Conservation (phyloP, 345 rosid species). For the Euclidium syriacum region DNA sequence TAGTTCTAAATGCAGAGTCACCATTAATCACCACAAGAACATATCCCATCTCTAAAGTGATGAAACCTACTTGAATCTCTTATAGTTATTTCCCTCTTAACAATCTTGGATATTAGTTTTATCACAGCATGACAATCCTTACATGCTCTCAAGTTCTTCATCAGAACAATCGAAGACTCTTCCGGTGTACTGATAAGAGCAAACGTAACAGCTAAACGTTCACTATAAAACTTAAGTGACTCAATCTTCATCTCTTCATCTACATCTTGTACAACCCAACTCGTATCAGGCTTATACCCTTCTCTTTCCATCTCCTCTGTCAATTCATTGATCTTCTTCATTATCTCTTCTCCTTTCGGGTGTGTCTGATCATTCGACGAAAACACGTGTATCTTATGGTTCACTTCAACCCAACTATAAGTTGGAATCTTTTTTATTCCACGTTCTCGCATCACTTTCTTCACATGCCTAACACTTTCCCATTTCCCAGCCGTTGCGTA, state of each 20-base stretch:
- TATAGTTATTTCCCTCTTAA: slow-evolving; percentile 54
- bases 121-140: slow-evolving; percentile 70
- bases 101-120: slow-evolving; percentile 63
- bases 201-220: slow-evolving; percentile 63
- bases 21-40: slow-evolving; percentile 75
- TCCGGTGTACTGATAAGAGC: slow-evolving; percentile 61
- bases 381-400: slow-evolving; percentile 45
- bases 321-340: slow-evolving; percentile 39
- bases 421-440: slow-evolving; percentile 59
- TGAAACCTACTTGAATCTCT: no score
- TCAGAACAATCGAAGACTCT: slow-evolving; percentile 53
- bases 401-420: slow-evolving; percentile 73
- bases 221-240: slow-evolving; percentile 61
- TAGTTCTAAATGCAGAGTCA: background rate
- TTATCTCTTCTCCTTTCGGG: slow-evolving; percentile 41
- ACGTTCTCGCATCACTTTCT: slow-evolving; percentile 64
- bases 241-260: slow-evolving; percentile 48
- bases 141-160: slow-evolving; percentile 73
- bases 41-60: slow-evolving; percentile 57
- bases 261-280: slow-evolving; percentile 53
- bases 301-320: slow-evolving; percentile 43
- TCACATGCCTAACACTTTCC: slow-evolving; percentile 52
- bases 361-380: slow-evolving; percentile 51
- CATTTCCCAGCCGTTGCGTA: slow-evolving; percentile 57
- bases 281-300: slow-evolving; percentile 62